Evolutionary conservation across 2,329 filamentous ascomycete genomes (phyloP).

Genomic region (Phyllosticta capitalensis): DNA sequence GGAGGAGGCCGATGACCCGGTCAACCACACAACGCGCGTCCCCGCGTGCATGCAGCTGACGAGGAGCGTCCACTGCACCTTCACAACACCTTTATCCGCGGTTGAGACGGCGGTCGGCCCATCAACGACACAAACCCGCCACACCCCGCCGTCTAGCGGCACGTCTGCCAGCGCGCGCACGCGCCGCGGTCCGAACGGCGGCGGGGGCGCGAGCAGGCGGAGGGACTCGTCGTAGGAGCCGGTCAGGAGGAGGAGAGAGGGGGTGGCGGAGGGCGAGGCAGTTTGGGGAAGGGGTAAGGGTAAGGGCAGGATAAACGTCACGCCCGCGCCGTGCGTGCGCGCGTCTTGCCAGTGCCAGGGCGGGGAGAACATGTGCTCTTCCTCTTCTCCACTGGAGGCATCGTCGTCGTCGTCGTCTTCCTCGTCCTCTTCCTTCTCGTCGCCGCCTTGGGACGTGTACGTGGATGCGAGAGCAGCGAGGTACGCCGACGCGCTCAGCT

Average conservation of each 20-base stretch:
- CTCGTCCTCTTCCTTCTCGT: neutral
- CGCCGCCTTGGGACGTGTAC: neutral
- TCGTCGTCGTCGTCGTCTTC: neutral
- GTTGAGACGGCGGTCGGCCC: slow-evolving; percentile 3
- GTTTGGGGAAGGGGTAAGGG: neutral
- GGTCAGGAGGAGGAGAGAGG: slow-evolving; percentile 55
- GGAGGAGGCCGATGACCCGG: too few species aligned
- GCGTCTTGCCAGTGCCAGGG: slow-evolving; percentile 36
- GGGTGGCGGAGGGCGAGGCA: slow-evolving; percentile 20
- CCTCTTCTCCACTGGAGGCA: too few species aligned
- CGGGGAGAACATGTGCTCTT: neutral
- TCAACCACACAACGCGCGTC: slow-evolving; percentile 51
- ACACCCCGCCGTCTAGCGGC: slow-evolving; percentile 72
- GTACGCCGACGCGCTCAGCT: neutral
- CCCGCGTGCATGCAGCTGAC: slow-evolving; percentile 95
- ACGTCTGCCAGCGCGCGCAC: slow-evolving; percentile 51
- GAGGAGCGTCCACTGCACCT: slow-evolving; percentile 45
- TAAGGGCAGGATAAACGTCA: slow-evolving; percentile 76
- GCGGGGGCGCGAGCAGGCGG: slow-evolving; percentile 49
- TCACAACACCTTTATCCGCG: neutral
- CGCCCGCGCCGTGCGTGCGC: slow-evolving; percentile 66
- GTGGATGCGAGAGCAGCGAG: neutral
- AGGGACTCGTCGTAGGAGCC: slow-evolving; percentile 88
- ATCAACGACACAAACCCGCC: slow-evolving; percentile 62
- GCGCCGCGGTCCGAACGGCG: slow-evolving; percentile 18